Evolutionary conservation across 306 rosid species (phyloP).

Genomic region (Comarum palustre): DNA sequence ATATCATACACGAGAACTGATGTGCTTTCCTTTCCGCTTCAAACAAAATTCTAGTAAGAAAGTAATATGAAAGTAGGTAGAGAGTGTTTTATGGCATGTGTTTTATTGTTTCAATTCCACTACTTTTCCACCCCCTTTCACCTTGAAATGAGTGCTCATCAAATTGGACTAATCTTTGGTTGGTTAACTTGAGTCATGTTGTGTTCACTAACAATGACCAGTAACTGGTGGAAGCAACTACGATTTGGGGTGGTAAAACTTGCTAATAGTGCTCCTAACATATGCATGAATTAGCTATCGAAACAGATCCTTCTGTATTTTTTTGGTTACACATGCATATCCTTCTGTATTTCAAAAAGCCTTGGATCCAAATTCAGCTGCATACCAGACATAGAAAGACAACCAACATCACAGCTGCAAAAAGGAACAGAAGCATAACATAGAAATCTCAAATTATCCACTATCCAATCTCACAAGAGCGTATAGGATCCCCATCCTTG

Average conservation of each 20-base stretch:
- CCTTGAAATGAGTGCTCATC: slow-evolving; percentile 6
- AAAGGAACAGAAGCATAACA: not conserved
- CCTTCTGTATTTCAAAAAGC: too few relatives aligned
- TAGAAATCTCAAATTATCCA: not conserved
- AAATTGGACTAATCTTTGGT: not conserved
- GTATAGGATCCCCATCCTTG: slow-evolving; percentile 6
- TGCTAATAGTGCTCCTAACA: not conserved
- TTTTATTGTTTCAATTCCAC: not conserved
- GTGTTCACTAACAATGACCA: not conserved
- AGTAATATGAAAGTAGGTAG: not conserved
- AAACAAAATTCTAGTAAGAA: not conserved
- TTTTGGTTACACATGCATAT: too few relatives aligned
- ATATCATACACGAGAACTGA: too few relatives aligned
- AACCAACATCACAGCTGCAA: not conserved
- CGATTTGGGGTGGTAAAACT: slow-evolving; percentile 1
- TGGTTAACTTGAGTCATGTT: not conserved
- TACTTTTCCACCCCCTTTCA: not conserved
- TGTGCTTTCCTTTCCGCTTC: not conserved
- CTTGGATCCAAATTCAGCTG: slow-evolving; percentile 12
- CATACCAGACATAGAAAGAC: not conserved
- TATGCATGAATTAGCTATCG: too few relatives aligned
- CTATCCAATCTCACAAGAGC: not conserved
- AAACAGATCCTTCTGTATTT: too few relatives aligned
- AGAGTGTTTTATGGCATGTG: not conserved
- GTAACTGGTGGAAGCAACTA: not conserved